phyloP scores from a whole-genome alignment of 129 eudicot genomes.

The sunflower (Helianthus annuus) region DNA sequence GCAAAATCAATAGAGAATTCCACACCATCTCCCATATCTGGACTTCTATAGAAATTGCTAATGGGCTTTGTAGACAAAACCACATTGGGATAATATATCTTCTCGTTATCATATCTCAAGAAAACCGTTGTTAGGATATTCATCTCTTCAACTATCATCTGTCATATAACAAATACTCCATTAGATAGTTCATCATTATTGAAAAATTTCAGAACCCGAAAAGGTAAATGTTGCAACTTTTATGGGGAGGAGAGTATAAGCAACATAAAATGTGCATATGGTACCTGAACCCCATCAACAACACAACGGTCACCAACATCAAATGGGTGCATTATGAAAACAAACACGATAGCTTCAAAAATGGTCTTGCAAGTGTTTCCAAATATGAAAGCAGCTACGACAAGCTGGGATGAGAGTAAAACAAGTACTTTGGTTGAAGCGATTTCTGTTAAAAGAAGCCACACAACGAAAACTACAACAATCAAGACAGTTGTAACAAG shows the following conservation, averaged over 20 bases:
- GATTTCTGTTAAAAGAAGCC: slow-evolving; percentile 81
- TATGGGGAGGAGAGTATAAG: not conserved
- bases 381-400: slow-evolving; percentile 85
- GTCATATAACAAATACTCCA: slow-evolving; percentile 23
- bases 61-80: slow-evolving; percentile 82
- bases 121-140: slow-evolving; percentile 81
- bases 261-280: not conserved
- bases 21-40: slow-evolving; percentile 77
- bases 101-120: slow-evolving; percentile 74
- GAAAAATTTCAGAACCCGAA: not conserved
- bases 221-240: not conserved
- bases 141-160: slow-evolving; percentile 97
- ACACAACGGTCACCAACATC: slow-evolving; percentile 97
- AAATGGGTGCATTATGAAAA: slow-evolving; percentile 93
- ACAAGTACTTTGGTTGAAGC: slow-evolving; percentile 82
- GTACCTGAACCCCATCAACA: slow-evolving; percentile 78
- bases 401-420: slow-evolving; percentile 83
- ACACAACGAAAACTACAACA: slow-evolving; percentile 49
- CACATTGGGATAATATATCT: slow-evolving; percentile 78
- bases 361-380: slow-evolving; percentile 93
- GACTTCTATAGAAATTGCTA: slow-evolving; percentile 90
- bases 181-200: not conserved
- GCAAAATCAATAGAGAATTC: slow-evolving; percentile 78
- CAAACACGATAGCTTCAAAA: slow-evolving; percentile 91
- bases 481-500: slow-evolving; percentile 56